Percentiles rank a stretch among this genome's conserved stretches.
Evolutionary conservation across 176 grass and related monocot species (phyloP).

Genomic region (Echinochloa phyllopogon): DNA sequence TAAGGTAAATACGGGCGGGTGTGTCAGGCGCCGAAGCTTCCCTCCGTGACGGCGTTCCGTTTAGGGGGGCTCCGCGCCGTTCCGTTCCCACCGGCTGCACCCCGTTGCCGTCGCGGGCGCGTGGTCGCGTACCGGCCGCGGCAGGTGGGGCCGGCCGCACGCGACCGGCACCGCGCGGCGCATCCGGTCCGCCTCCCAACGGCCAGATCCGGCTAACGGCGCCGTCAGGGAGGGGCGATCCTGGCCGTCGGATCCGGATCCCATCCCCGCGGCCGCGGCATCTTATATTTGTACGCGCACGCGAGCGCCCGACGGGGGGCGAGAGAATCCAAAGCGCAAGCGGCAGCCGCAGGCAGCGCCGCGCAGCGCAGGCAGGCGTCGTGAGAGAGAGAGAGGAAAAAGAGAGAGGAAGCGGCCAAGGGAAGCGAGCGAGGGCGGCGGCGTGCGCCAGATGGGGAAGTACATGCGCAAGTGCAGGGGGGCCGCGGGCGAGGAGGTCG

Average conservation of each 20-base stretch:
- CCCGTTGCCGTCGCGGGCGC: slow-evolving; percentile 18
- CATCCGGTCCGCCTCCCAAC: not conserved
- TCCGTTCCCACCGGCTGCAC: slow-evolving; percentile 13
- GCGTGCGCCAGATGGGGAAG: slow-evolving; percentile 58
- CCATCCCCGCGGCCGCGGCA: slow-evolving; percentile 11
- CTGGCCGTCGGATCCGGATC: slow-evolving; percentile 50
- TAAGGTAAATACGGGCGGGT: slow-evolving; percentile 6
- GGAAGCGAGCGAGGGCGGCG: slow-evolving; percentile 7
- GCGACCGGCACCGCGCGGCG: slow-evolving; percentile 15
- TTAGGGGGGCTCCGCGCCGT: not conserved
- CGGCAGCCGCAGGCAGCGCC: slow-evolving; percentile 12
- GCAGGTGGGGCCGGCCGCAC: slow-evolving; percentile 28
- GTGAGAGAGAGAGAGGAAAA: slow-evolving; percentile 12
- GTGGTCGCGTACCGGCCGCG: not conserved
- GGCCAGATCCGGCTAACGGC: slow-evolving; percentile 48
- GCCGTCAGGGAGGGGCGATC: slow-evolving; percentile 3
- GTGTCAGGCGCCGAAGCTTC: not conserved
- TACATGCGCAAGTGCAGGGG: slow-evolving; percentile 80
- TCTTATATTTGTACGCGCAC: slow-evolving; percentile 49
- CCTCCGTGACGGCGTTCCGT: slow-evolving; percentile 35
- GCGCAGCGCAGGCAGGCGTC: not conserved
- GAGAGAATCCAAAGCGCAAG: slow-evolving; percentile 42
- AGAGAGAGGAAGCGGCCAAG: slow-evolving; percentile 40
- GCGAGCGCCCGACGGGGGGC: not conserved
- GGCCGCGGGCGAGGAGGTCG: slow-evolving; percentile 48